Percentiles rank a stretch among this genome's conserved stretches.
phyloP scores from a whole-genome alignment of 805 yeast species.

The Yarrowia deformans region DNA sequence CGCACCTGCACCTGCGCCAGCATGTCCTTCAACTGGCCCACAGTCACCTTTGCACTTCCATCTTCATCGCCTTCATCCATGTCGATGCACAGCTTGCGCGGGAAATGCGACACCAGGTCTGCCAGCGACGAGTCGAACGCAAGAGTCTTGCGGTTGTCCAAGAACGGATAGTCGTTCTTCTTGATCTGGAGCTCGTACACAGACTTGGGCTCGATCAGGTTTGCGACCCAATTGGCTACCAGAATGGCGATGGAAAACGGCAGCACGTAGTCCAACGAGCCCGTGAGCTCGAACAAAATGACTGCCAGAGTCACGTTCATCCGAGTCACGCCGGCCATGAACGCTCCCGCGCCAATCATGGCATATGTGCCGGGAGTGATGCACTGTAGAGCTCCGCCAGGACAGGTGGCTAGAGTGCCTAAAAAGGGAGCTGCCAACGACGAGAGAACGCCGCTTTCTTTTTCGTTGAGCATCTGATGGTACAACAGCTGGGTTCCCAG shows the following conservation, averaged over 20 bases:
- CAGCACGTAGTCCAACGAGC: conserved; percentile 62
- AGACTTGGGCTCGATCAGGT: conserved; percentile 59
- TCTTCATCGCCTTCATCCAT: conserved; percentile 47
- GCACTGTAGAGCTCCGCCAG: conserved; percentile 44
- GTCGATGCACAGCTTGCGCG: conserved; percentile 51
- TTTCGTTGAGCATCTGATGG: conserved; percentile 22
- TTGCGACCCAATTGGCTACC: conserved; percentile 65
- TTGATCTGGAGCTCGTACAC: conserved; percentile 59
- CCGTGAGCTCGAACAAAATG: conserved; percentile 79
- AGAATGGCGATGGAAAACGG: conserved; percentile 65
- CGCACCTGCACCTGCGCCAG: conserved; percentile 53
- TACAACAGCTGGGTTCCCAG: conserved; percentile 48
- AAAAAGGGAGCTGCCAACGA: not conserved
- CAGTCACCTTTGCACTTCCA: conserved; percentile 49
- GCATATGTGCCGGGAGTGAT: conserved; percentile 95
- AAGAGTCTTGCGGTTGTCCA: conserved; percentile 54
- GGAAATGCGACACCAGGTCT: conserved; percentile 52
- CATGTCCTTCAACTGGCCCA: conserved; percentile 50
- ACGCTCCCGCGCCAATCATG: conserved; percentile 94
- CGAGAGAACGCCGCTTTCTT: conserved; percentile 13
- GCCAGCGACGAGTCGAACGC: conserved; percentile 53
- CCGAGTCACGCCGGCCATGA: conserved; percentile 93
- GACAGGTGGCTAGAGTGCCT: conserved; percentile 20
- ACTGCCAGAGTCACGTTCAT: conserved; percentile 91
- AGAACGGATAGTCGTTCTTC: conserved; percentile 61